Evolutionary conservation across 345 rosid species (phyloP).

Genomic region (Euphorbia pulcherrima): DNA sequence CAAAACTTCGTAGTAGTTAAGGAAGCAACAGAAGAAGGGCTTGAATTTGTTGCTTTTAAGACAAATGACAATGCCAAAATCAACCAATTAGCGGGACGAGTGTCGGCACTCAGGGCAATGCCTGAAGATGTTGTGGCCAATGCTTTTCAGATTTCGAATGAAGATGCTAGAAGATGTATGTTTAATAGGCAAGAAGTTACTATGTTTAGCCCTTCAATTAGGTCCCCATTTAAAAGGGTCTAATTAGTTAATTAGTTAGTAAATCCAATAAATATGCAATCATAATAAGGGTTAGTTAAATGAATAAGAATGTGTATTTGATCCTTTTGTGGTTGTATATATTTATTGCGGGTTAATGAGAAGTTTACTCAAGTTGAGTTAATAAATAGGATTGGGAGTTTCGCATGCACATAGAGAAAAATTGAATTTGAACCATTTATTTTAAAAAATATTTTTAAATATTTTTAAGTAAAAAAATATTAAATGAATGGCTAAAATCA

Average conservation of each 20-base stretch:
- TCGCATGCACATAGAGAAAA: too few species aligned
- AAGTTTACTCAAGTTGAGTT: too few species aligned
- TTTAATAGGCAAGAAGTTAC: neutral
- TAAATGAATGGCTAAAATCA: too few species aligned
- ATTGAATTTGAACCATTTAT: too few species aligned
- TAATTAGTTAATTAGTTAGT: too few species aligned
- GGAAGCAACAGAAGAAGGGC: neutral
- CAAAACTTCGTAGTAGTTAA: neutral
- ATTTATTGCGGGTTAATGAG: neutral
- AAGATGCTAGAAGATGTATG: neutral
- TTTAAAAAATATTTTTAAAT: too few species aligned
- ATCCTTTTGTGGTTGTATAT: neutral
- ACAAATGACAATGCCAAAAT: constrained; percentile 2
- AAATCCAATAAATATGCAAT: neutral
- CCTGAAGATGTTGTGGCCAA: neutral
- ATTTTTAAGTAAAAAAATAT: too few species aligned
- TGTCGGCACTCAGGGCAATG: neutral
- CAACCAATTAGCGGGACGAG: neutral
- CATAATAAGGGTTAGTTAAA: neutral
- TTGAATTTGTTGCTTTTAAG: constrained; percentile 1
- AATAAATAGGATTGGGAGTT: too few species aligned
- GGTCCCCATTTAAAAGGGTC: neutral
- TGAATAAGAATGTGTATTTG: neutral
- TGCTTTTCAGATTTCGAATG: neutral
- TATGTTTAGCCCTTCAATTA: neutral